phyloP scores from a whole-genome alignment of 2,329 filamentous ascomycete species.

The Colletotrichum filicis region DNA sequence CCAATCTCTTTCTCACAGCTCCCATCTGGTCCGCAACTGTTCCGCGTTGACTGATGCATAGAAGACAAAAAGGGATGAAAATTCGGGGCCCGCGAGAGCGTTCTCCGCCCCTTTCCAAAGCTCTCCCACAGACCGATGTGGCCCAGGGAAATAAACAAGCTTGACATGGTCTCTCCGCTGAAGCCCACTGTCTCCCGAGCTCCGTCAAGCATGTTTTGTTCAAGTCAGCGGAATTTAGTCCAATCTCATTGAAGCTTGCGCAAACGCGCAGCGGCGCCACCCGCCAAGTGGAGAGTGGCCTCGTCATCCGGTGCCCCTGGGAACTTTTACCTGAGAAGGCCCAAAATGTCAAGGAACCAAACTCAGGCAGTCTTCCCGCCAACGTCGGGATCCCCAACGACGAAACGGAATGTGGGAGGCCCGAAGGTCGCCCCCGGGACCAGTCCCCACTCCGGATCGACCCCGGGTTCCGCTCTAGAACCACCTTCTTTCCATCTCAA shows the following conservation, averaged over 20 bases:
- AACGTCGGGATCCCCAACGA: not conserved
- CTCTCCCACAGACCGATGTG: slow-evolving; percentile 24
- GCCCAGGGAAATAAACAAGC: not conserved
- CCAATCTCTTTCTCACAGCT: not conserved
- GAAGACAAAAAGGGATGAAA: not conserved
- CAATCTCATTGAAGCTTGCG: slow-evolving; percentile 30
- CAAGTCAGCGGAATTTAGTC: slow-evolving; percentile 8
- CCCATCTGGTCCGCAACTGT: not conserved
- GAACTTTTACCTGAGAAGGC: not conserved
- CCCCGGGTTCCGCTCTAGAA: slow-evolving; percentile 9
- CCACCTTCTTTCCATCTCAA: not conserved
- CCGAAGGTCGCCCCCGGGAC: not conserved
- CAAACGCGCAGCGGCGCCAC: slow-evolving; percentile 13
- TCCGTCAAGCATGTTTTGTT: not conserved
- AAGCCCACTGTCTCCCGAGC: not conserved
- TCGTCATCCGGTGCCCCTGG: slow-evolving; percentile 13
- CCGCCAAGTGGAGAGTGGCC: slow-evolving; percentile 15
- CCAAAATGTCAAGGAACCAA: not conserved
- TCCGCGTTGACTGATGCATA: not conserved
- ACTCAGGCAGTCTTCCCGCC: not conserved
- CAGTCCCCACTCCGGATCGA: slow-evolving; percentile 8
- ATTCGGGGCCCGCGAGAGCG: not conserved
- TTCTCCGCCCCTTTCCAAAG: slow-evolving; percentile 14
- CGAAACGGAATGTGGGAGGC: slow-evolving; percentile 18
- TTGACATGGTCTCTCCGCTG: not conserved